Percentiles rank a stretch among this genome's conserved stretches.
Evolutionary conservation across 2,329 filamentous ascomycete genomes (phyloP).

Genomic region (Penicillium palitans): DNA sequence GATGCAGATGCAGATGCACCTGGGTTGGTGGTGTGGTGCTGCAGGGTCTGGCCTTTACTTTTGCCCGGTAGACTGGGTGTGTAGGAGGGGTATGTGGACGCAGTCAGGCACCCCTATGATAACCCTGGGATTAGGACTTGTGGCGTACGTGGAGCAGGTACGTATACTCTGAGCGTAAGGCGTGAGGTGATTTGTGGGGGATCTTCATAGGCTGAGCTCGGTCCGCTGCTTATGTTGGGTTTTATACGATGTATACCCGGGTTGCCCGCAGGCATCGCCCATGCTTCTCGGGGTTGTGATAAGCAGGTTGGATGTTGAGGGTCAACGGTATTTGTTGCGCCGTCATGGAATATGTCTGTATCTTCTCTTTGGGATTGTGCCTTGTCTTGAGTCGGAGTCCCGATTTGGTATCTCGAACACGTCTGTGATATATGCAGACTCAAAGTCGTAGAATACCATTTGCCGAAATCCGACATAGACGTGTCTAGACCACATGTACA

Average conservation of each 20-base stretch:
- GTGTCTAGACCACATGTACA: not conserved
- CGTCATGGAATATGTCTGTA: no score
- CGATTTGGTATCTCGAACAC: not conserved
- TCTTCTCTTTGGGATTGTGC: not conserved
- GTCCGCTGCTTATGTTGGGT: conserved; percentile 1
- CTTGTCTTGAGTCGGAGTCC: not conserved
- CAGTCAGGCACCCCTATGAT: conserved; percentile 3
- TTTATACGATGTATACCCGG: not conserved
- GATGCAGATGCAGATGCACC: not conserved
- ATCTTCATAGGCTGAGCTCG: conserved; percentile 2
- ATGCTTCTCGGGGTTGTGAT: not conserved
- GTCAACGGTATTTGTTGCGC: not conserved
- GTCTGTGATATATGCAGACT: not conserved
- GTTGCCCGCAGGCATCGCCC: not conserved
- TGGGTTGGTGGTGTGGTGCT: not conserved
- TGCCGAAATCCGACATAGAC: no score
- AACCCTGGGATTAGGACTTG: not conserved
- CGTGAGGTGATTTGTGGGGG: not conserved
- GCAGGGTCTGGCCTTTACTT: not conserved
- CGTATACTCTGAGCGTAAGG: not conserved
- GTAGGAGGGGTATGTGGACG: not conserved
- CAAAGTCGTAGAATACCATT: not conserved
- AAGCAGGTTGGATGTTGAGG: not conserved
- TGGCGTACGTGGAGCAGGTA: conserved; percentile 1
- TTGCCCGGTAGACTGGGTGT: not conserved